These are phyloP conservation scores for Globisporangium solare DNA, from an alignment of 352 stramenopile species.

Conservation along the genomic window DNA sequence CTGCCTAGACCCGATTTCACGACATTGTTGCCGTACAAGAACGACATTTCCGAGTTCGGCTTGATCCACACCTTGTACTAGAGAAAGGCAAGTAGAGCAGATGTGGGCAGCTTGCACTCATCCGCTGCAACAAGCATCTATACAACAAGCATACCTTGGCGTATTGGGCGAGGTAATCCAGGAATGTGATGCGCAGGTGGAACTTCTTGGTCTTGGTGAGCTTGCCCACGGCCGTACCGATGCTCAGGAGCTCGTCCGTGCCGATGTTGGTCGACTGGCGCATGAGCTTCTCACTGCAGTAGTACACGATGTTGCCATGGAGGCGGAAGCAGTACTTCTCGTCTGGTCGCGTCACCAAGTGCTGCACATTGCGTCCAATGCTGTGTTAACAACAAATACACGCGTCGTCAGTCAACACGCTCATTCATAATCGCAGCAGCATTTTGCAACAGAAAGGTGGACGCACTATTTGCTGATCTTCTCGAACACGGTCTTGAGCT, in stretches of 20 bases:
- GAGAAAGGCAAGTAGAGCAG: constrained; percentile 2
- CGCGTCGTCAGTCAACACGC: background rate
- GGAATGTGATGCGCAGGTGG: constrained; percentile 96
- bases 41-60: constrained; percentile 98
- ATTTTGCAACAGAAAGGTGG: background rate
- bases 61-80: constrained; percentile 99
- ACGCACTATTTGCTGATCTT: constrained; percentile 97
- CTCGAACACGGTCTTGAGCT: constrained; percentile 97
- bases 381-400: constrained; percentile 20
- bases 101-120: background rate
- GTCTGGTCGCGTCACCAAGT: constrained; percentile 95
- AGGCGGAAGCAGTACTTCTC: constrained; percentile 98
- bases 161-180: constrained; percentile 98
- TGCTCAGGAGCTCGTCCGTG: constrained; percentile 93
- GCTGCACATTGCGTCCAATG: constrained; percentile 96
- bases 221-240: constrained; percentile 98
- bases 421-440: background rate
- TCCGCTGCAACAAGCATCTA: background rate
- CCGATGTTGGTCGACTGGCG: constrained; percentile 94
- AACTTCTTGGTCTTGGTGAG: constrained; percentile 99
- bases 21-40: constrained; percentile 99
- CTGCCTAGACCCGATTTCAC: constrained; percentile 96
- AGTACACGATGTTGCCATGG: constrained; percentile 97
- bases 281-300: constrained; percentile 96
- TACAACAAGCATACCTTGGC: constrained; percentile 77